Percentiles rank a stretch among this genome's conserved stretches.
phyloP scores from a whole-genome alignment of 148 eudicot species.

The Polygonum maritimum region DNA sequence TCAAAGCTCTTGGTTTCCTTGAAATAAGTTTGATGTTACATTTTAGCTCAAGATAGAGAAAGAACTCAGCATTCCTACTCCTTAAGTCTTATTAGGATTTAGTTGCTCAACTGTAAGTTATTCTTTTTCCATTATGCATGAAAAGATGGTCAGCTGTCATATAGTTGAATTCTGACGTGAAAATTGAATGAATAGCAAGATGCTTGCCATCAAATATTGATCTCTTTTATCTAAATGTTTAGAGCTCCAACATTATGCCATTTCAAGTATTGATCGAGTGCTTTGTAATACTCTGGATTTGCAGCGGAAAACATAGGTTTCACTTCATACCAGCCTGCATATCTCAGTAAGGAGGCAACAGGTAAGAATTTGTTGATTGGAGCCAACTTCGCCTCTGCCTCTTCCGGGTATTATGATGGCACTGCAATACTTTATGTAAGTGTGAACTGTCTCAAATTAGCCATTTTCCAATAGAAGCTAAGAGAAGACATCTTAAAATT shows the following conservation, averaged over 20 bases:
- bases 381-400: conserved; percentile 71
- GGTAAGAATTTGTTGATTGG: conserved; percentile 44
- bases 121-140: too few relatives aligned
- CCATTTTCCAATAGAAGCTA: background rate
- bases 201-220: background rate
- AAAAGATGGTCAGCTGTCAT: too few relatives aligned
- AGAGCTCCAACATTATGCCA: background rate
- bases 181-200: too few relatives aligned
- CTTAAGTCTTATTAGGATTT: too few relatives aligned
- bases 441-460: background rate
- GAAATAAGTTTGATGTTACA: too few relatives aligned
- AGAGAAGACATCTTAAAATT: background rate
- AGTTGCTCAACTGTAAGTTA: too few relatives aligned
- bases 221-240: background rate
- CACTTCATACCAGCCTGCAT: conserved; percentile 48
- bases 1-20: background rate
- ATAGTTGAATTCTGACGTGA: too few relatives aligned
- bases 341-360: conserved; percentile 42
- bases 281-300: background rate
- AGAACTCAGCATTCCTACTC: background rate
- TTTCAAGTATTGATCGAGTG: background rate
- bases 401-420: conserved; percentile 59
- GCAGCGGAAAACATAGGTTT: conserved; percentile 77
- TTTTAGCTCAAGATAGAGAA: background rate
- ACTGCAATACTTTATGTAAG: conserved; percentile 62